Conservation (phyloP, 2,329 filamentous ascomycete species). For the Exophiala calicioides region DNA sequence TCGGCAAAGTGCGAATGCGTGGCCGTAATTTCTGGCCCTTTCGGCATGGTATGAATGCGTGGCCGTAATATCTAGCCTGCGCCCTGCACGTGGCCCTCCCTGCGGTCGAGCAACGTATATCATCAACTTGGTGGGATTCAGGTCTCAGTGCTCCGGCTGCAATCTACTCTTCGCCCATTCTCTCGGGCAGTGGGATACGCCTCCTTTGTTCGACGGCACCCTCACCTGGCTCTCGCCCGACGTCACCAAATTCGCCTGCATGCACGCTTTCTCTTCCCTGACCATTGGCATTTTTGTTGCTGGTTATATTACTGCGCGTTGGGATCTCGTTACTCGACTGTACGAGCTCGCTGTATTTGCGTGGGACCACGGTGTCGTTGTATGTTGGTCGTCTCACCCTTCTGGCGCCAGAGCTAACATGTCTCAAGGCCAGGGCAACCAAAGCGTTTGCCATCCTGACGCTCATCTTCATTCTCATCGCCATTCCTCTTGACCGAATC, state of each 20-base stretch:
- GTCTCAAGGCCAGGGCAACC: constrained; percentile 72
- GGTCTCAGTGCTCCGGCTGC: background rate
- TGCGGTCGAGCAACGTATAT: too few species aligned
- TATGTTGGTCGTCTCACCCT: constrained; percentile 52
- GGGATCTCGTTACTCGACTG: constrained; percentile 94
- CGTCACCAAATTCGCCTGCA: constrained; percentile 40
- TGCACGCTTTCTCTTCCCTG: constrained; percentile 97
- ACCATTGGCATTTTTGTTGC: constrained; percentile 98
- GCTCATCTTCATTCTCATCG: constrained; percentile 77
- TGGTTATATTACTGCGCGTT: constrained; percentile 98
- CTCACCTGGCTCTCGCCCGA: background rate
- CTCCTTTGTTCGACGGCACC: background rate
- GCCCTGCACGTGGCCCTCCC: too few species aligned
- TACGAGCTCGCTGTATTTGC: constrained; percentile 98
- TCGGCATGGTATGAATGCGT: too few species aligned
- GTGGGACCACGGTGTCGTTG: constrained; percentile 97
- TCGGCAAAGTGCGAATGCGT: too few species aligned
- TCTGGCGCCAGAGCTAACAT: constrained; percentile 1
- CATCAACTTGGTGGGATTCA: too few species aligned
- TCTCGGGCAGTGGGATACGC: background rate
- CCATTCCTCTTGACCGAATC: constrained; percentile 80
- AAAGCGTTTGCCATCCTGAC: constrained; percentile 84
- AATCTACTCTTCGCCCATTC: background rate
- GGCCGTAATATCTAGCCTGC: too few species aligned
- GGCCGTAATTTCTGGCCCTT: too few species aligned